Conservation (phyloP, 2,329 filamentous ascomycete genomes). For the Penicillium psychrosexuale region DNA sequence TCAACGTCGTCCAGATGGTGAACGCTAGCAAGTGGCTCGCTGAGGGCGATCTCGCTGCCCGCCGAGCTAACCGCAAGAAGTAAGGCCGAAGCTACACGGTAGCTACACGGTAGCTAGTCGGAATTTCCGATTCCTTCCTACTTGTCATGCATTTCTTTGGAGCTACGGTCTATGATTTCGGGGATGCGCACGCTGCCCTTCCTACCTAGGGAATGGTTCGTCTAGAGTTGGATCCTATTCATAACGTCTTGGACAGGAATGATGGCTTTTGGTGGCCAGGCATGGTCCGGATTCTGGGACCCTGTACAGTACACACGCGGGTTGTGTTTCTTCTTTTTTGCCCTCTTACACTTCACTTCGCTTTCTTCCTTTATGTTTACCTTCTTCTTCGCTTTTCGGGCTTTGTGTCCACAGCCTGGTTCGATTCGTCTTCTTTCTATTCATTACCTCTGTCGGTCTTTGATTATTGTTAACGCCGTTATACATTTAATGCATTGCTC, state of each 20-base stretch:
- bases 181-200: constrained; percentile 12
- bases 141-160: constrained; percentile 33
- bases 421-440: not conserved
- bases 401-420: constrained; percentile 6
- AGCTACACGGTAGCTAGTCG: not conserved
- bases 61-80: constrained; percentile 53
- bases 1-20: constrained; percentile 91
- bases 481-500: constrained; percentile 24
- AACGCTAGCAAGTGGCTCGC: constrained; percentile 91
- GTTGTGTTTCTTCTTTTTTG: constrained; percentile 16
- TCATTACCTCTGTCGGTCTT: constrained; percentile 8
- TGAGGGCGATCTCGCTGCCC: constrained; percentile 68
- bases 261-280: constrained; percentile 8
- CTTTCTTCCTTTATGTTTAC: constrained; percentile 4
- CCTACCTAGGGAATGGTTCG: constrained; percentile 13
- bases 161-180: constrained; percentile 28
- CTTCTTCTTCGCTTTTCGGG: constrained; percentile 5
- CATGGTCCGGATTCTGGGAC: constrained; percentile 11
- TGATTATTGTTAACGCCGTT: constrained; percentile 12
- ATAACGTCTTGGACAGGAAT: constrained; percentile 18
- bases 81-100: constrained; percentile 12
- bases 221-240: constrained; percentile 17
- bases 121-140: constrained; percentile 13
- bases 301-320: constrained; percentile 24
- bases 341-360: constrained; percentile 13